Evolutionary conservation across 148 eudicot genomes (phyloP).

Genomic region (Gaultheria prostrata): DNA sequence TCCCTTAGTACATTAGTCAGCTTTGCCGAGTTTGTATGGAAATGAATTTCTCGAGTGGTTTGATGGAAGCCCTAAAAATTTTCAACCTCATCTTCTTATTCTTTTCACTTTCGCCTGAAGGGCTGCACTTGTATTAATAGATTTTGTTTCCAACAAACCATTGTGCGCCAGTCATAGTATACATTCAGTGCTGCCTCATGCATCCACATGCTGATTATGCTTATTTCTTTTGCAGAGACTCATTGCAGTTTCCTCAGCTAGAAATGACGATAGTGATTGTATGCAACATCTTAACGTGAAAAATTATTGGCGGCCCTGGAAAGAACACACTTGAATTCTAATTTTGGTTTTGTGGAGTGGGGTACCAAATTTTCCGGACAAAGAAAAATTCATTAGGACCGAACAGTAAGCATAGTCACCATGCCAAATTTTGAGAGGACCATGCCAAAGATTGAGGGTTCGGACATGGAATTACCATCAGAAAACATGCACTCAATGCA

Average conservation of each 20-base stretch:
- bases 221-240: slow-evolving; percentile 15
- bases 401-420: slow-evolving; percentile 23
- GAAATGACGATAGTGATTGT: neutral
- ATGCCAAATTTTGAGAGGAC: slow-evolving; percentile 33
- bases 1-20: too few species aligned
- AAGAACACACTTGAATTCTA: neutral
- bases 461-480: slow-evolving; percentile 35
- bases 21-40: neutral
- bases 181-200: neutral
- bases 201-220: neutral
- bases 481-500: slow-evolving; percentile 30
- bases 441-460: slow-evolving; percentile 37
- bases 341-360: slow-evolving; percentile 18
- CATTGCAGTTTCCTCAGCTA: neutral
- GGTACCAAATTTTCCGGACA: slow-evolving; percentile 31
- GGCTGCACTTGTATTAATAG: neutral
- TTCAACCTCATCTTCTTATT: neutral
- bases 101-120: neutral
- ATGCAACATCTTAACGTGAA: neutral
- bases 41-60: neutral
- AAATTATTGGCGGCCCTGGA: neutral
- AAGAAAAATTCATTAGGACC: slow-evolving; percentile 27
- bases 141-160: slow-evolving; percentile 6
- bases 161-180: neutral
- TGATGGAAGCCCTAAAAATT: neutral